A percentile compares a stretch with the other conserved stretches of the same genome.
phyloP scores from a whole-genome alignment of 345 rosid species.

The Aurinia saxatilis region DNA sequence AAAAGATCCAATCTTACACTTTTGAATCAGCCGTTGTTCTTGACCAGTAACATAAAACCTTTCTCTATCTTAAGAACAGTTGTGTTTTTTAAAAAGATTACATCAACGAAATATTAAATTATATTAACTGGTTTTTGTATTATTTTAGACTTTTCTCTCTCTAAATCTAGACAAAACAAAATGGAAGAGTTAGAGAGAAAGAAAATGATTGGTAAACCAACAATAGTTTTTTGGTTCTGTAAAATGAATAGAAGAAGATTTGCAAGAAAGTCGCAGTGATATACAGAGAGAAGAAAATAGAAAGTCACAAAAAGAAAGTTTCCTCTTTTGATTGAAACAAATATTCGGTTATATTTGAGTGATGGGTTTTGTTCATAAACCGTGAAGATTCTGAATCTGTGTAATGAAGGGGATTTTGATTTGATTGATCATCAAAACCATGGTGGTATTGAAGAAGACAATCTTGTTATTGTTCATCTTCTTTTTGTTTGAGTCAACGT shows the following conservation, averaged over 20 bases:
- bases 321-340: conserved; percentile 4
- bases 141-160: conserved; percentile 23
- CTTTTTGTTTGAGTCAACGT: conserved; percentile 51
- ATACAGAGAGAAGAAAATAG: conserved; percentile 8
- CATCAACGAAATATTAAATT: not conserved
- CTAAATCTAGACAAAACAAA: conserved; percentile 22
- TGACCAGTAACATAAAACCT: conserved; percentile 19
- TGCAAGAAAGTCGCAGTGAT: conserved; percentile 27
- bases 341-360: not conserved
- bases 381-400: conserved; percentile 6
- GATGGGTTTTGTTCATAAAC: not conserved
- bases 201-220: conserved; percentile 29
- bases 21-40: conserved; percentile 25
- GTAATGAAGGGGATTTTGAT: too few species aligned
- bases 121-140: conserved; percentile 10
- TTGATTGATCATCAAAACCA: conserved; percentile 29
- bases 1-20: conserved; percentile 15
- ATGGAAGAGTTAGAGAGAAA: conserved; percentile 29
- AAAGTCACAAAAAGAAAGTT: not conserved
- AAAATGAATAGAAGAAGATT: not conserved
- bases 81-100: conserved; percentile 5
- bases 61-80: conserved; percentile 12
- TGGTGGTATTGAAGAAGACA: conserved; percentile 49
- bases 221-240: conserved; percentile 15
- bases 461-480: conserved; percentile 25